Base-by-base conservation (phyloP, 2,329 filamentous ascomycete genomes). In the Aspergillus proliferans region DNA sequence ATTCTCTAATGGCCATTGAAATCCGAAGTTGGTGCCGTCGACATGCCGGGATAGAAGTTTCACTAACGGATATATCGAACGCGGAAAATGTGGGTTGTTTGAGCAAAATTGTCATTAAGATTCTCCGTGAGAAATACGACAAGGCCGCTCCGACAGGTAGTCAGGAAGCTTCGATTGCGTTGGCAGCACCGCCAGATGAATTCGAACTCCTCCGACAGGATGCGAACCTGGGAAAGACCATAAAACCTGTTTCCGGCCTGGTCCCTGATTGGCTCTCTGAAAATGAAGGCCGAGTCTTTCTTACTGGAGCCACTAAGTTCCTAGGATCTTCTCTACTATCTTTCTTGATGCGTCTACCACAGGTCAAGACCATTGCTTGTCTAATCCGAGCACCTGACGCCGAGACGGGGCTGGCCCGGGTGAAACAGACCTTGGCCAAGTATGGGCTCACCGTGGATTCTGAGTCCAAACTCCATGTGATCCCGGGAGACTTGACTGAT, bases 61-160 rank as follows among this genome's bases (percentile, higher is more conserved):
- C 63, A 80, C 73, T 68, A 84, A 49, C 73, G 83, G 68, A 87
- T 82, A 72, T 85, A 15, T 52, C 54, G 1, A 52, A 53, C 19
- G 54, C 57, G 2, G 57, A 50, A 4, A 59, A 47, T 1, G 47
- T 60, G 2, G 49, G 53, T 4, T 54, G 51, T 0, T 22, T 58
- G 4, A 33, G 47, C 14, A 56, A 51, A 10, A 34, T 56, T 0
- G 52, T 52, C 3, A 18, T 57, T 12, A 50, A 52, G 10, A 52
- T 50, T 14, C 47, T 58, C 3, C 47, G 50, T 2, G 50, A 55
- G 8, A 55, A 52, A 36, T 48, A 54, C 26, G 47, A 48, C 15
- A 42, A 51, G 33, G 22, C 34, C 10, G 24, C 36, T 15, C 15
- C 15, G 15, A 15, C 15, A 15, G 15, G 15, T 15, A 15, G 15